Evolutionary conservation across 768 basidiomycete species (phyloP).

Genomic region (Boletus sp.): DNA sequence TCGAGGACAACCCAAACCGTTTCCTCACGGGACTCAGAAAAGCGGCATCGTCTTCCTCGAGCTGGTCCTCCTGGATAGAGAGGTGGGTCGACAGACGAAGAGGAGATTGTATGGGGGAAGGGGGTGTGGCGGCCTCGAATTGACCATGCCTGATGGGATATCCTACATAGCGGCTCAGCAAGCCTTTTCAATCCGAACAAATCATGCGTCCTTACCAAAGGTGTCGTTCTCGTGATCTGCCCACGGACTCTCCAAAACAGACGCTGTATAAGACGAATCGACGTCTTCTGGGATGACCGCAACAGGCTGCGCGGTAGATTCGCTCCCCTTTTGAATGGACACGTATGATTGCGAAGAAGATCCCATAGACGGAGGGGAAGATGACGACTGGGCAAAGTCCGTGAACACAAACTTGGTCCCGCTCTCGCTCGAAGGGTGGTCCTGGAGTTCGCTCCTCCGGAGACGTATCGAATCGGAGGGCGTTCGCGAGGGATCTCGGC

Average conservation of each 20-base stretch:
- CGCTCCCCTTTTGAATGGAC: conserved; percentile 7
- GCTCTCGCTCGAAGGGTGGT: conserved; percentile 11
- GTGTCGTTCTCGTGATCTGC: conserved; percentile 29
- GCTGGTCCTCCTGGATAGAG: conserved; percentile 14
- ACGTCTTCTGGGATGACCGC: conserved; percentile 26
- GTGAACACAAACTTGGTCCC: conserved; percentile 16
- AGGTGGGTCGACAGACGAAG: conserved; percentile 22
- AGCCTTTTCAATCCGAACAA: neutral
- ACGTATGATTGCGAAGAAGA: conserved; percentile 6
- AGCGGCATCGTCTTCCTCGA: conserved; percentile 3
- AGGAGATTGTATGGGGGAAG: conserved; percentile 10
- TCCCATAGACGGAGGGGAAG: conserved; percentile 14
- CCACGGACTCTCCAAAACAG: conserved; percentile 12
- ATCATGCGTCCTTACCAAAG: conserved; percentile 21
- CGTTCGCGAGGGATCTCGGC: conserved; percentile 10
- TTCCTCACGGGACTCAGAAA: conserved; percentile 16
- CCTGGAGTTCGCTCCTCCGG: conserved; percentile 11
- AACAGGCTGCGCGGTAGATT: neutral
- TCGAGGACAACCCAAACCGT: conserved; percentile 25
- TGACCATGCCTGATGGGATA: conserved; percentile 23
- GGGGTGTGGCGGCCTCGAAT: conserved; percentile 14
- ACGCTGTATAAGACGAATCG: conserved; percentile 22
- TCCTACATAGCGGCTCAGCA: conserved; percentile 16
- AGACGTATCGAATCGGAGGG: conserved; percentile 8
- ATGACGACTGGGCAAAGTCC: conserved; percentile 16